Evolutionary conservation across 192 early-diverging fungal genomes (phyloP).

Genomic region (Umbelopsis isabellina): DNA sequence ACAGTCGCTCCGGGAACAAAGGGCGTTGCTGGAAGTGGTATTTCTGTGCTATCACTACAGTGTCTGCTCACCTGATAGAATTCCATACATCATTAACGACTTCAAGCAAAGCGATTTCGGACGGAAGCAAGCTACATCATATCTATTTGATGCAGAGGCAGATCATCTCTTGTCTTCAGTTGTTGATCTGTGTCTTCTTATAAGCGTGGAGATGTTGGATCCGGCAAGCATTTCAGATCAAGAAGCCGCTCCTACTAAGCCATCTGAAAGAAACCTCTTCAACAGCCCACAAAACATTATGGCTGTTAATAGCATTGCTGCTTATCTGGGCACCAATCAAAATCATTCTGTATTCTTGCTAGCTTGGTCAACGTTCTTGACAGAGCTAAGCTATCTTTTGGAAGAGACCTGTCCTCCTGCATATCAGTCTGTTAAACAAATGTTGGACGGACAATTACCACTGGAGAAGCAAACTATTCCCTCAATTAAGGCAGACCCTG

Average conservation of each 20-base stretch:
- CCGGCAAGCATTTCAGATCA: constrained; percentile 26
- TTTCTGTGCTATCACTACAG: constrained; percentile 29
- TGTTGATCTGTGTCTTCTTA: constrained; percentile 33
- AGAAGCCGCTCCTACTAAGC: constrained; percentile 18
- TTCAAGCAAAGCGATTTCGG: constrained; percentile 45
- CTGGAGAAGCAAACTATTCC: neutral
- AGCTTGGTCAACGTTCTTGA: constrained; percentile 49
- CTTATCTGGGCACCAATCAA: constrained; percentile 34
- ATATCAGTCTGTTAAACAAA: constrained; percentile 1
- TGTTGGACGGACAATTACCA: constrained; percentile 22
- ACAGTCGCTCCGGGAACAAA: constrained; percentile 48
- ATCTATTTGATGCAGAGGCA: constrained; percentile 38
- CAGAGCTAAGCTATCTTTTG: constrained; percentile 7
- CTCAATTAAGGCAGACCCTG: neutral
- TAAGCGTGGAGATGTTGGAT: constrained; percentile 41
- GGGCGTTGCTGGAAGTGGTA: constrained; percentile 44
- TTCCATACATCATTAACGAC: constrained; percentile 38
- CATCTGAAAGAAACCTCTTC: constrained; percentile 26
- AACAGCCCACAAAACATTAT: constrained; percentile 31
- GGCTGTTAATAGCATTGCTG: constrained; percentile 37
- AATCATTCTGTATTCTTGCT: constrained; percentile 43
- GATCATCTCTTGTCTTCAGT: constrained; percentile 34
- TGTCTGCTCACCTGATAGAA: constrained; percentile 13
- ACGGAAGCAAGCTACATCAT: constrained; percentile 34
- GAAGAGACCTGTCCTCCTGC: neutral